Percentiles rank a stretch among this genome's conserved stretches.
Conservation (phyloP, 2,329 filamentous ascomycete species). For the Trichoderma sp. region DNA sequence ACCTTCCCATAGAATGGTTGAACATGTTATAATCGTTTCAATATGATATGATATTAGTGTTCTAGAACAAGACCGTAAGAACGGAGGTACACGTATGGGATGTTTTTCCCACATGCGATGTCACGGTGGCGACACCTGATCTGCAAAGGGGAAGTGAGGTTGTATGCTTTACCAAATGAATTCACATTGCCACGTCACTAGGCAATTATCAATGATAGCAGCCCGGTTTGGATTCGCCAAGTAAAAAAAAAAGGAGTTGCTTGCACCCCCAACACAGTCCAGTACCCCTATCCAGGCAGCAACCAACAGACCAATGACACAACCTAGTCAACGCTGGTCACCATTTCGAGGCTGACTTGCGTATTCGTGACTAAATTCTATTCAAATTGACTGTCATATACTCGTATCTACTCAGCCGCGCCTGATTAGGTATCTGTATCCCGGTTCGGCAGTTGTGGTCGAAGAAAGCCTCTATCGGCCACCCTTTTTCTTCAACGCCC, state of each 20-base stretch:
- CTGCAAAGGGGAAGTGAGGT: neutral
- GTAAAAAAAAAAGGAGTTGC: neutral
- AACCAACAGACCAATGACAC: neutral
- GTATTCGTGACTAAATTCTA: neutral
- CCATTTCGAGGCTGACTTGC: neutral
- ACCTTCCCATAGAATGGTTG: neutral
- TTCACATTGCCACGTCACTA: neutral
- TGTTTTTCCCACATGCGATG: neutral
- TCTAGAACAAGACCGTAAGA: neutral
- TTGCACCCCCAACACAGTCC: neutral
- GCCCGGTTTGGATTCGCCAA: neutral
- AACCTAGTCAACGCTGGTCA: neutral
- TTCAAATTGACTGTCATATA: neutral
- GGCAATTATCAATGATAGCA: neutral
- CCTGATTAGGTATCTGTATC: neutral
- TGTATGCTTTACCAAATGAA: neutral
- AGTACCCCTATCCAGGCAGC: neutral
- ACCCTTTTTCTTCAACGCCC: neutral
- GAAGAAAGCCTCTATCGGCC: neutral
- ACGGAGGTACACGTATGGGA: neutral
- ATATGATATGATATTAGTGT: neutral
- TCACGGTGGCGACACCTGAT: neutral
- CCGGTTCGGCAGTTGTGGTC: neutral
- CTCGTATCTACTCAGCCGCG: neutral
- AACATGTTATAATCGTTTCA: neutral